Percentiles rank a stretch among this genome's conserved stretches.
These are phyloP conservation scores for Xylaria grammica DNA, from an alignment of 495 filamentous ascomycete genomes.

Conservation along the genomic window DNA sequence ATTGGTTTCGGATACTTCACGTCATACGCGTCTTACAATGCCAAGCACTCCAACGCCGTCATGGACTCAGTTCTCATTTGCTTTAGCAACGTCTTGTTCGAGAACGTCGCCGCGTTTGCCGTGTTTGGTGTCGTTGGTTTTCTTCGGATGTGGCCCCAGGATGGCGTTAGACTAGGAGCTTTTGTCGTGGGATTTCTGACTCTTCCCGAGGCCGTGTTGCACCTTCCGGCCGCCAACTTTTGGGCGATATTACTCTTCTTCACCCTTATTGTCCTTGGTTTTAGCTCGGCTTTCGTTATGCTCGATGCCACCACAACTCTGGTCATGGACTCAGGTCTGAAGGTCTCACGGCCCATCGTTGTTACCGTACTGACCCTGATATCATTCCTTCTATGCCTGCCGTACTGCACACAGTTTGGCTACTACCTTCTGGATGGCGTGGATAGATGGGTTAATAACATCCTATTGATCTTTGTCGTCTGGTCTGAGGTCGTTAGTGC, in stretches of 20 bases:
- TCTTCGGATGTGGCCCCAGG: conserved; percentile 38
- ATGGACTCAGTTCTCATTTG: conserved; percentile 47
- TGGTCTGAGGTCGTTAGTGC: conserved; percentile 20
- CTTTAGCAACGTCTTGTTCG: conserved; percentile 45
- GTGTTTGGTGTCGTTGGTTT: conserved; percentile 50
- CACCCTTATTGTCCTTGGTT: conserved; percentile 32
- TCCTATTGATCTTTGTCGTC: conserved; percentile 22
- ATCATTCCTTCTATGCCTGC: conserved; percentile 21
- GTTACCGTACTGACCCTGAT: conserved; percentile 21
- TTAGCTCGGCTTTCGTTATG: conserved; percentile 23
- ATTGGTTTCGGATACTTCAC: conserved; percentile 29
- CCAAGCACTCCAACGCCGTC: conserved; percentile 40
- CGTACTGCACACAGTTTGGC: conserved; percentile 24
- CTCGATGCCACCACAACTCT: conserved; percentile 20
- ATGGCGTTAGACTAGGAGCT: conserved; percentile 40
- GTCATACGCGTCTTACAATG: conserved; percentile 24
- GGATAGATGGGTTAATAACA: conserved; percentile 22
- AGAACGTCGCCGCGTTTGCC: conserved; percentile 49
- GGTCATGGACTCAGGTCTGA: conserved; percentile 18
- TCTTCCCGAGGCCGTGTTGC: conserved; percentile 42
- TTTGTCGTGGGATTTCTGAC: conserved; percentile 49
- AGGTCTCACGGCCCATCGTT: conserved; percentile 11
- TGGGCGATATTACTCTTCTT: conserved; percentile 47
- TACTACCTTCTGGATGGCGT: conserved; percentile 24
- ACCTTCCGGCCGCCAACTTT: conserved; percentile 49